phyloP scores from a whole-genome alignment of 2,329 filamentous ascomycete species.

The Arthrocladium fulminans region DNA sequence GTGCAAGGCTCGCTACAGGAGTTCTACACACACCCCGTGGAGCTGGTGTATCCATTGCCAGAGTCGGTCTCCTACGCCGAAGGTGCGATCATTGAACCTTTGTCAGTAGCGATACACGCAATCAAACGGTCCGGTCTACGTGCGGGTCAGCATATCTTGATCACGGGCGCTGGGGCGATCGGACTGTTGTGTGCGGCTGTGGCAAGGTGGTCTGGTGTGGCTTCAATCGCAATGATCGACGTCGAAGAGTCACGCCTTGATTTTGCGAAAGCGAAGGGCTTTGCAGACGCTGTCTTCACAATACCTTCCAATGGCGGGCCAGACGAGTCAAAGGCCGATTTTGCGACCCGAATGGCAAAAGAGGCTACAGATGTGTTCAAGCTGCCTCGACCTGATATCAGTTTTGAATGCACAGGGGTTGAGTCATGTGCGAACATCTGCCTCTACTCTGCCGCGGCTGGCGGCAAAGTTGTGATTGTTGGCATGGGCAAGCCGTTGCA shows the following conservation, averaged over 20 bases:
- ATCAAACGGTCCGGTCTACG: conserved; percentile 46
- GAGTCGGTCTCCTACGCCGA: conserved; percentile 48
- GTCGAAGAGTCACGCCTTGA: conserved; percentile 47
- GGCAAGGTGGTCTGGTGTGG: conserved; percentile 52
- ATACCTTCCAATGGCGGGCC: background rate
- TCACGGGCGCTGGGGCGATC: conserved; percentile 56
- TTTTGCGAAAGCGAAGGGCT: conserved; percentile 39
- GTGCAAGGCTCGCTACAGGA: conserved; percentile 53
- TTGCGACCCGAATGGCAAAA: background rate
- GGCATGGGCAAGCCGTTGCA: conserved; percentile 54
- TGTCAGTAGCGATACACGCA: conserved; percentile 54
- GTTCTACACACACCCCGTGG: conserved; percentile 54
- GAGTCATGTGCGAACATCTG: too few relatives aligned
- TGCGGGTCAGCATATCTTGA: conserved; percentile 43
- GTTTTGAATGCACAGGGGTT: conserved; percentile 46
- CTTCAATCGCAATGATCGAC: conserved; percentile 56
- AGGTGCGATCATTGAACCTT: conserved; percentile 55
- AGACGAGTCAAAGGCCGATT: background rate
- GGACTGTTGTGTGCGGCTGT: conserved; percentile 51
- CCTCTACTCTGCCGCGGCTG: too few relatives aligned
- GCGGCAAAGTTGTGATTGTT: too few relatives aligned
- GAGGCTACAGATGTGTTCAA: conserved; percentile 55
- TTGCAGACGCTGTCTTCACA: background rate
- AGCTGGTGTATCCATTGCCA: conserved; percentile 50
- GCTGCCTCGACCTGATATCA: conserved; percentile 34